Evolutionary conservation across 1,284 basidiomycete species (phyloP), one percentile per base, ranked within the genome.

Genomic region (Moniliella sp.): DNA sequence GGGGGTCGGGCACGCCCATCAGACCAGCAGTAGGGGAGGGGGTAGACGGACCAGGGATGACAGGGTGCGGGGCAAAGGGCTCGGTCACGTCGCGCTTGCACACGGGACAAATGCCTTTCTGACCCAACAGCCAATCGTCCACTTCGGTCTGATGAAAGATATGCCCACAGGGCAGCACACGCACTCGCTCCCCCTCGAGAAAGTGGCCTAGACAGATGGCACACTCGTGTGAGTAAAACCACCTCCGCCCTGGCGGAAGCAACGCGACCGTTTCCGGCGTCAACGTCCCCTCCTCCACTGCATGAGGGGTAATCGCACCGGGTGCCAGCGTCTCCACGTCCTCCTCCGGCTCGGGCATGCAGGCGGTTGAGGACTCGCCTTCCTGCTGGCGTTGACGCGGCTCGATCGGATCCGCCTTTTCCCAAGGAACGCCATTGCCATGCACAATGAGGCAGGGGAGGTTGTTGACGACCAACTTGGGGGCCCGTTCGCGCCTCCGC

Each of bases 51-150:
- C n/a, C n/a, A n/a, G n/a, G n/a, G n/a, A n/a, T n/a, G n/a, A n/a
- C n/a, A n/a, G n/a, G n/a, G n/a, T n/a, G n/a, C n/a, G n/a, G n/a
- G n/a, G n/a, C n/a, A n/a, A n/a, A n/a, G n/a, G n/a, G n/a, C n/a
- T n/a, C n/a, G n/a, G 21, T 23, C 8, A 23, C n/a, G n/a, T 59
- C 57, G 10, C 50, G 39, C 40, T 57, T 57, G 34, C 57, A 59
- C n/a, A 55, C 57, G 2, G 57, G 57, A 32, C 57, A 59, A 9
- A 57, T 32, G 31, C 55, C 56, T 33, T 50, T 47, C 19, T 50
- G 40, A n/a, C 42, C 32, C 9, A 46, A 39, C 12, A 59, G 39
- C 57, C 57, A 59, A 12, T 48, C 45, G 33, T 59, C 57, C n/a
- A 57, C 47, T 35, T 50, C 54, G 16, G 45, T 35, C 19, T 45